These are phyloP conservation scores for Acanthochlamys bracteata DNA, from an alignment of 106 monocot genomes.

Conservation along the genomic window DNA sequence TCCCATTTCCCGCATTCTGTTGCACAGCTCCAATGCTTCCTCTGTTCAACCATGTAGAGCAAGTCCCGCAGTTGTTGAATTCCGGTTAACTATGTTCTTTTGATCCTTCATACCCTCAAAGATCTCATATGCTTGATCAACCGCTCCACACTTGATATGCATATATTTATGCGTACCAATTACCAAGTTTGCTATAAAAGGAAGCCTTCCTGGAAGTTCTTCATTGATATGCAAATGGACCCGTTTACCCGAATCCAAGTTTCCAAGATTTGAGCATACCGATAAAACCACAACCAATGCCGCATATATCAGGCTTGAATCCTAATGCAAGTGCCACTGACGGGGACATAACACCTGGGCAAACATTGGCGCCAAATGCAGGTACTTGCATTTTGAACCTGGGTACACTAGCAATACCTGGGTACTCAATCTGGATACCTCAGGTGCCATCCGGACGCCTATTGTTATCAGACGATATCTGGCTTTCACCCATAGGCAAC, in stretches of 20 bases:
- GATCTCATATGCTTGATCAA: constrained; percentile 22
- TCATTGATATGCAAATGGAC: constrained; percentile 22
- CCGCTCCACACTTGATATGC: constrained; percentile 60
- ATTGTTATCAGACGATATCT: too few relatives aligned
- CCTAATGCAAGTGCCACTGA: too few relatives aligned
- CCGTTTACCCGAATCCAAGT: constrained; percentile 31
- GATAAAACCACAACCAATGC: constrained; percentile 44
- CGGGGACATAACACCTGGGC: too few relatives aligned
- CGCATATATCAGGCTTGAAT: constrained; percentile 35
- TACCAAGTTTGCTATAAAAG: constrained; percentile 34
- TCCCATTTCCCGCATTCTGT: constrained; percentile 21
- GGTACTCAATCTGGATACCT: too few relatives aligned
- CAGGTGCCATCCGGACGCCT: too few relatives aligned
- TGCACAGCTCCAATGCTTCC: constrained; percentile 34
- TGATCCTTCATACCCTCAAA: constrained; percentile 35
- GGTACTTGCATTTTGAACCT: too few relatives aligned
- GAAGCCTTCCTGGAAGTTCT: not conserved
- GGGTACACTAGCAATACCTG: too few relatives aligned
- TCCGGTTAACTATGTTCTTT: constrained; percentile 50
- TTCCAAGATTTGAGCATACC: constrained; percentile 45
- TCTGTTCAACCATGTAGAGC: constrained; percentile 33
- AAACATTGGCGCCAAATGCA: too few relatives aligned
- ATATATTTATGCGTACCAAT: too few relatives aligned
- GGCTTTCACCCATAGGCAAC: too few relatives aligned
- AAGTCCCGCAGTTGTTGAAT: constrained; percentile 51